Conservation (phyloP, 768 basidiomycete genomes). For the Auriculariales sp. region DNA sequence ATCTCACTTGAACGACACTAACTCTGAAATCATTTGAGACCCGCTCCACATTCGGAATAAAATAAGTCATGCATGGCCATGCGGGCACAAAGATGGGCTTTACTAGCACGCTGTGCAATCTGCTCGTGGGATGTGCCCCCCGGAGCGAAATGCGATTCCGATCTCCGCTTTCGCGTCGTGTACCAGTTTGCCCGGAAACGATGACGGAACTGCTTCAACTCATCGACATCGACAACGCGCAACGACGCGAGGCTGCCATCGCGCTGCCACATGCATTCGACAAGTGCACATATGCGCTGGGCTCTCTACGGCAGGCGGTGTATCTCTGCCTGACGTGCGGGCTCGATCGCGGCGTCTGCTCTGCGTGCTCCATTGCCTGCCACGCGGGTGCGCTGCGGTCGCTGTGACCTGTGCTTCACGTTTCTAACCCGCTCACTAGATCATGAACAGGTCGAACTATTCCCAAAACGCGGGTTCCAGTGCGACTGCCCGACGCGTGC, state of each 20-base stretch:
- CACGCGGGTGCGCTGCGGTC: slow-evolving; percentile 33
- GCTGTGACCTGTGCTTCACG: not conserved
- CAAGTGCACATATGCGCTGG: slow-evolving; percentile 47
- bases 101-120: no score
- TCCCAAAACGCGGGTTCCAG: slow-evolving; percentile 70
- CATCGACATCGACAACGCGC: slow-evolving; percentile 12
- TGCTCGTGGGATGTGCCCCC: no score
- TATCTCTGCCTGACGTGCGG: slow-evolving; percentile 71
- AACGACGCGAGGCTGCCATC: slow-evolving; percentile 27
- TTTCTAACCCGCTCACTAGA: not conserved
- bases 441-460: slow-evolving; percentile 61
- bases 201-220: not conserved
- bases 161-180: no score
- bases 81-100: no score
- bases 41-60: no score
- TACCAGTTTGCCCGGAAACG: no score
- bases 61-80: no score
- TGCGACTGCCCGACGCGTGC: slow-evolving; percentile 72
- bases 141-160: no score
- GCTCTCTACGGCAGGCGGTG: slow-evolving; percentile 59
- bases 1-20: no score
- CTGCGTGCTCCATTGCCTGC: slow-evolving; percentile 76
- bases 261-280: slow-evolving; percentile 43
- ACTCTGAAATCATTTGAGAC: no score
- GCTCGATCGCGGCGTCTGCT: slow-evolving; percentile 54